Base-by-base conservation (phyloP, 192 early-diverging fungal species). In the Gonapodya sp. region DNA sequence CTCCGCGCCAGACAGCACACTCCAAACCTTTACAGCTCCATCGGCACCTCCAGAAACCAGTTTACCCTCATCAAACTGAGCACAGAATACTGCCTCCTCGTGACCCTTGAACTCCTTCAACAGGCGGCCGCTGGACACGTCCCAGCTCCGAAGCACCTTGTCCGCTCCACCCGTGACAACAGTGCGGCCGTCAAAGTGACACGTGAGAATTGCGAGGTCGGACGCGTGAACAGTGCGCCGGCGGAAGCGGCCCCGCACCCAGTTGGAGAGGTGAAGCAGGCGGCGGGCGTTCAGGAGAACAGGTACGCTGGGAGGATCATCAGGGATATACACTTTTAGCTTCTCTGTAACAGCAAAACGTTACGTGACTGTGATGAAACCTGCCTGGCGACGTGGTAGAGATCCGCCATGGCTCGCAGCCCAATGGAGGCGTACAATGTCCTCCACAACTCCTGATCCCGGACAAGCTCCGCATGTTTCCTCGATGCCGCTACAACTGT, bases 371-470 rank as follows among this genome's bases (percentile, higher is more conserved):
- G n/a, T n/a, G n/a, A n/a, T n/a, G n/a, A n/a, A 24, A 64, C 8
- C 8, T 64, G 24, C 46, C 46, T 36, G 2, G 73, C 32, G 1
- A 72, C 36, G 78, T 85, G 82, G 35, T 77, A 85, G 32, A 72
- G 73, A 24, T 35, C 34, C 1, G 82, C 82, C 84, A 86, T 79
- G 24, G 80, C 35, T 34, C 36, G 32, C 46, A 86, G 80, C 16
- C 86, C 86, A 36, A 86, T 81, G 32, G 30, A 73, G 18, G 46
- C 78, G 37, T 86, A 86, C 34, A 86, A 81, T 18, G 36, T 36
- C 1, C 77, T 34, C 86, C 86, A 86, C 36, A 86, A 35, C 24
- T 64, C 46, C 8, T 64, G 8, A 24, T 64, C 46, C 46, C 24
- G 8, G 8, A 64, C 46, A 24, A 64, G 8, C 31, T 36, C 36